Base-by-base conservation (phyloP, 306 rosid genomes). In the Castanea mollissima region DNA sequence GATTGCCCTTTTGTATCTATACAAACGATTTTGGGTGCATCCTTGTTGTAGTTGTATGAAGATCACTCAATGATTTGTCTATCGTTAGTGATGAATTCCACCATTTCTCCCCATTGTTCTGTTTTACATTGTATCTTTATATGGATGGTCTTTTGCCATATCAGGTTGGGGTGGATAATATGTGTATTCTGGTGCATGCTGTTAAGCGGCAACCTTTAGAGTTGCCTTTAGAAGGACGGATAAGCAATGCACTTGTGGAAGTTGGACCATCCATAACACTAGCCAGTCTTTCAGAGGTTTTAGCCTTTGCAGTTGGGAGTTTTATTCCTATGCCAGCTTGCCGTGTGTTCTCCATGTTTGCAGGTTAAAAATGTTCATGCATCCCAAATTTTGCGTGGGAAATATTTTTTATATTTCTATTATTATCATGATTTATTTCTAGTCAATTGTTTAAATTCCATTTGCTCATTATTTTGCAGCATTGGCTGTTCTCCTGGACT, bases 281-380 rank as follows among this genome's bases (percentile, higher is more conserved):
- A 82, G 99, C 99, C 71, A 93, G 99, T 87, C 67, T 95, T 51
- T 89, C 98, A 31, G 99, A 95, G 88, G 99, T 95, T 83, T 76
- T 95, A 84, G 99, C 99, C 71, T 95, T 95, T 89, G 94, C 99
- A 9, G 97, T 92, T 86, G 98, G 96, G 76, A 93, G 97, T 89
- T 93, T 95, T 83, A 95, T 95, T 88, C 94, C 99, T 71, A 95
- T 91, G 98, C 98, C 99, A 72, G 99, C 99, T 27, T 91, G 97
- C 81, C 98, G 99, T 19, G 98, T 95, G 69, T 95, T 95, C 91
- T 93, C 99, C 86, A 95, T 95, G 99, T 95, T 95, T 91, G 99
- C 99, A 71, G 98, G 99, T 93, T 77, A 69, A 74, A 60, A 23
- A 54, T 44, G 25, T 78, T 80, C 32, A 31, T 71, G 67, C 54